Evolutionary conservation across 208 protist genomes (phyloP).

Genomic region (Naegleria gruberi): DNA sequence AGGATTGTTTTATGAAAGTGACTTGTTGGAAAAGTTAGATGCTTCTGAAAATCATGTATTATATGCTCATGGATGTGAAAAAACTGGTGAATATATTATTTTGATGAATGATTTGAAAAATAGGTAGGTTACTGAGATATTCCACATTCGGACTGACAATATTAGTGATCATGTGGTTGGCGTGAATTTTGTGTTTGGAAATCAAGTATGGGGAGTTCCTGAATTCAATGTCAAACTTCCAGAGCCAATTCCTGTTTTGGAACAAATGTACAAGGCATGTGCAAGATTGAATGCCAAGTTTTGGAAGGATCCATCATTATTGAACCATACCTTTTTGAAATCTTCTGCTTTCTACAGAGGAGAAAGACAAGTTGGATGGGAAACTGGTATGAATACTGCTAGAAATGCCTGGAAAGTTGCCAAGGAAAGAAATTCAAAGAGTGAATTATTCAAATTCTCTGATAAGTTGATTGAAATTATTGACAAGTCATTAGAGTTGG

Average conservation of each 20-base stretch:
- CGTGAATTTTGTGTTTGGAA: constrained; percentile 36
- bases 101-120: not conserved
- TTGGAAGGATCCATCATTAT: constrained; percentile 19
- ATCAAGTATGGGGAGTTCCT: constrained; percentile 37
- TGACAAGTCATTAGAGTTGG: constrained; percentile 29
- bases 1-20: not conserved
- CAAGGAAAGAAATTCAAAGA: constrained; percentile 1
- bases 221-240: not conserved
- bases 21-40: not conserved
- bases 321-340: constrained; percentile 27
- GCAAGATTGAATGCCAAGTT: constrained; percentile 34
- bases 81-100: not conserved
- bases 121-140: too few species aligned
- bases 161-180: not conserved
- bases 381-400: not conserved
- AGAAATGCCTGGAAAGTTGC: not conserved
- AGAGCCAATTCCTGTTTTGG: not conserved
- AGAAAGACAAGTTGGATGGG: not conserved
- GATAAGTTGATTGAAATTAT: constrained; percentile 24
- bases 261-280: constrained; percentile 16
- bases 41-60: not conserved
- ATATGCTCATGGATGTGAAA: not conserved
- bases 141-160: constrained; percentile 33
- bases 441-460: constrained; percentile 5
- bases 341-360: constrained; percentile 9